Base-by-base conservation (phyloP, 2,329 filamentous ascomycete species). In the Pseudogymnoascus sp. region DNA sequence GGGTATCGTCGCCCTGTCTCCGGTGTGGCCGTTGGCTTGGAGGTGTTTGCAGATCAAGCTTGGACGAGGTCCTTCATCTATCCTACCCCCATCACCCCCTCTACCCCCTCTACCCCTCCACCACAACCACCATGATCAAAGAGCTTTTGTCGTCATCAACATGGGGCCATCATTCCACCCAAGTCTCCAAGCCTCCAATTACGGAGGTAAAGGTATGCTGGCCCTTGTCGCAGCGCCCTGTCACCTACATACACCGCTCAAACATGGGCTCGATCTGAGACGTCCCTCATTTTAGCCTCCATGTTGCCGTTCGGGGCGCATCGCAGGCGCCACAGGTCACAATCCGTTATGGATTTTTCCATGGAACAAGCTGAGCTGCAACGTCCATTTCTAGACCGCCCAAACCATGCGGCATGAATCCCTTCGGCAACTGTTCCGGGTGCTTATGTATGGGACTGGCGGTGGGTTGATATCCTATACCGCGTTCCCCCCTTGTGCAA, bases 41-140 rank as follows among this genome's bases (percentile, higher is more conserved):
- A 60, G 59, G 59, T 11, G 59, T 60, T 60, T 33, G 59, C 33
- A 60, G 59, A 60, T 60, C 59, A 33, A 40, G 33, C 59, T 40
- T 60, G 59, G 33, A 60, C 19, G 59, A 11, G 37, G 59, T 40
- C 37, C 37, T 60, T 60, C 33, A 60, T 56, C 46, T 56, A 16
- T 56, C 26, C 28, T 56, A 31, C 46, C 26, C n/a, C 43, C 24
- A 31, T 16, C 46, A 37, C 14, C 33, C 31, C 28, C 28, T 7
- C 10, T 8, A 2, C 31, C n/a, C 26, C 46, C 46, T 53, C 46
- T 26, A 16, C 26, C 40, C 26, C 26, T 19, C 26, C 46, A 31
- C 46, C 24, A 28, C 43, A 22, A 24, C 40, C 14, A 28, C 22
- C 43, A 50, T 12, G 12, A 50, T 14, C 46, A 56, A 33, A 31